Percentiles rank a stretch among this genome's conserved stretches.
Conservation (phyloP, 2,329 filamentous ascomycete species). For the Blastomyces gilchristii region DNA sequence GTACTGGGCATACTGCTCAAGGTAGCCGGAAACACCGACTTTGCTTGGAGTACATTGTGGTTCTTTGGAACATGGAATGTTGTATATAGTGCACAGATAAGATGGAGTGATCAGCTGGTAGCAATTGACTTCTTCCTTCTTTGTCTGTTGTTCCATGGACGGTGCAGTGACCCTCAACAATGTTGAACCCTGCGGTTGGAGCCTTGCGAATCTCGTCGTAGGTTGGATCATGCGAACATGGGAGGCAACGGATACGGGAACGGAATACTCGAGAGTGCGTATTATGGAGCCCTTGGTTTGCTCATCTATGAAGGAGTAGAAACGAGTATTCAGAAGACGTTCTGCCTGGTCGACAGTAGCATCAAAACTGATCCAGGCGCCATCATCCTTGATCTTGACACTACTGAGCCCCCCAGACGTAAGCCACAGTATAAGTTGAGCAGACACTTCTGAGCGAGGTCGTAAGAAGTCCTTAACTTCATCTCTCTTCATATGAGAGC, state of each 20-base stretch:
- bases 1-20: conserved; percentile 30
- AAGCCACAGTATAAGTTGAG: conserved; percentile 47
- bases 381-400: conserved; percentile 39
- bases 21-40: conserved; percentile 41
- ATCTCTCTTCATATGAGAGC: conserved; percentile 50
- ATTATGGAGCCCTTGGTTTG: conserved; percentile 34
- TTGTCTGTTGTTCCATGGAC: conserved; percentile 7
- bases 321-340: conserved; percentile 47
- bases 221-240: conserved; percentile 56
- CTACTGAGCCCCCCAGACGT: conserved; percentile 38
- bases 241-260: conserved; percentile 45
- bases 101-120: conserved; percentile 36
- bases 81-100: conserved; percentile 43
- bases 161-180: conserved; percentile 23
- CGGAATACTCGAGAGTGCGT: conserved; percentile 50
- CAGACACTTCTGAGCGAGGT: conserved; percentile 40
- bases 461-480: conserved; percentile 47
- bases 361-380: conserved; percentile 53
- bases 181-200: conserved; percentile 21
- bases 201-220: conserved; percentile 49
- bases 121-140: conserved; percentile 20
- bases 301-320: conserved; percentile 27
- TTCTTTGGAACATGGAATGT: conserved; percentile 34
- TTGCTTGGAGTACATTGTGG: conserved; percentile 28
- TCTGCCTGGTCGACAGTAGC: conserved; percentile 38